Percentiles rank a stretch among this genome's conserved stretches.
Conservation (phyloP, 1,139 yeast species). For the Debaryomyces singareniensis region DNA sequence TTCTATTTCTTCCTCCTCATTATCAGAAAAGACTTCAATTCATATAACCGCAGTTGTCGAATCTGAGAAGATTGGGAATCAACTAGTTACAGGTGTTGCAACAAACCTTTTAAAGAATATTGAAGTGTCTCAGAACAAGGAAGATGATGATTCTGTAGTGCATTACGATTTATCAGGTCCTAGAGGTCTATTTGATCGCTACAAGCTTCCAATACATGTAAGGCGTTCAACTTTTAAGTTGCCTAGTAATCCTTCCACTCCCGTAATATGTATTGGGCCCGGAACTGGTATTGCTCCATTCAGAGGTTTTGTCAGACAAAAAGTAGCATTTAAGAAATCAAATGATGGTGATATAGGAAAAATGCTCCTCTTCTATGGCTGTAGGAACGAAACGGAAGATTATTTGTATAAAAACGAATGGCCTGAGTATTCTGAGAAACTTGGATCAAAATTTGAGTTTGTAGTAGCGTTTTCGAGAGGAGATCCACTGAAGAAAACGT, state of each 20-base stretch:
- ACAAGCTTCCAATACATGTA: slow-evolving; percentile 81
- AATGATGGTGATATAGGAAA: slow-evolving; percentile 60
- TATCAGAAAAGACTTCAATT: slow-evolving; percentile 66
- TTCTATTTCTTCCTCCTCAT: slow-evolving; percentile 89
- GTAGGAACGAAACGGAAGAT: slow-evolving; percentile 70
- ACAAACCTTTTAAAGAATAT: slow-evolving; percentile 81
- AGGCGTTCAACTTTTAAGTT: slow-evolving; percentile 93
- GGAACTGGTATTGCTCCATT: slow-evolving; percentile 99
- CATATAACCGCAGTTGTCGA: slow-evolving; percentile 94
- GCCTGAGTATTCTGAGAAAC: slow-evolving; percentile 57
- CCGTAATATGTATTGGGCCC: slow-evolving; percentile 92
- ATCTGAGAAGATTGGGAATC: slow-evolving; percentile 46
- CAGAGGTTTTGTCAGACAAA: slow-evolving; percentile 87
- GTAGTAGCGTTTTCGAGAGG: slow-evolving; percentile 86
- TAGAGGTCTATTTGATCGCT: slow-evolving; percentile 48
- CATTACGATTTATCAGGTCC: slow-evolving; percentile 79
- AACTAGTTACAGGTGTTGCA: slow-evolving; percentile 71
- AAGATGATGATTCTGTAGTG: slow-evolving; percentile 38
- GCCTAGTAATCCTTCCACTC: slow-evolving; percentile 80
- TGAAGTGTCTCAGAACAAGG: slow-evolving; percentile 55
- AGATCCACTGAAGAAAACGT: slow-evolving; percentile 55
- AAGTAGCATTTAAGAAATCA: slow-evolving; percentile 42
- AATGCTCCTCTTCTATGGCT: slow-evolving; percentile 77
- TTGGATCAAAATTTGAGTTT: slow-evolving; percentile 66
- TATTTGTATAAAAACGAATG: slow-evolving; percentile 83